These are phyloP conservation scores for grape (Vitis vinifera) DNA, from an alignment of 164 flowering plant species.

Conservation along the genomic window ASM3070453v1 NC_081811.1:16473501-16474000, in stretches of 20 bases:
- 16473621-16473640: no score
- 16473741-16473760: slow-evolving; percentile 86
- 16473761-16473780: slow-evolving; percentile 56
- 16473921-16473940: slow-evolving; percentile 88
- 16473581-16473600: no score
- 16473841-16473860: not conserved
- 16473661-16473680: not conserved
- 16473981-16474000: slow-evolving; percentile 99
- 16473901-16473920: slow-evolving; percentile 97
- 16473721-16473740: slow-evolving; percentile 92
- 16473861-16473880: not conserved
- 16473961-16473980: slow-evolving; percentile 99
- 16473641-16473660: not conserved
- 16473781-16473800: slow-evolving; percentile 10
- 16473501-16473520: no score
- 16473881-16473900: slow-evolving; percentile 51
- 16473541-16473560: no score
- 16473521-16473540: no score
- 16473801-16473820: not conserved
- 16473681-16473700: not conserved
- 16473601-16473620: no score
- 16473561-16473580: no score
- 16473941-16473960: slow-evolving; percentile 87
- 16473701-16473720: slow-evolving; percentile 94
- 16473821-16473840: not conserved